Percentiles rank a stretch among this genome's conserved stretches.
phyloP scores from a whole-genome alignment of 495 filamentous ascomycete species.

The Cercophora sp. region DNA sequence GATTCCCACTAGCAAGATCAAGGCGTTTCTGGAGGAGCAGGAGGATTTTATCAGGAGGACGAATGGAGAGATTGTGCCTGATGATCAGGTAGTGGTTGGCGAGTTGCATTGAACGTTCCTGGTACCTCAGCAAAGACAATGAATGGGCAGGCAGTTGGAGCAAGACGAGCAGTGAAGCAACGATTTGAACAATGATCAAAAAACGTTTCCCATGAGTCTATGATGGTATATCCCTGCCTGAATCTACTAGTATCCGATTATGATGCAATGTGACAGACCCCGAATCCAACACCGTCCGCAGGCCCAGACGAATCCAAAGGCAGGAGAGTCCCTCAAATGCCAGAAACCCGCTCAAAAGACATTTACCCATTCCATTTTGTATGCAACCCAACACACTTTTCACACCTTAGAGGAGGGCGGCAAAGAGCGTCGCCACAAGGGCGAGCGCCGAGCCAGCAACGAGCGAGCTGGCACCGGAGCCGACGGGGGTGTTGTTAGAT shows the following conservation, averaged over 20 bases:
- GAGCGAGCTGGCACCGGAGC: slow-evolving; percentile 3
- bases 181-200: not conserved
- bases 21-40: slow-evolving; percentile 48
- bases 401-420: slow-evolving; percentile 4
- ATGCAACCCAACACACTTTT: not conserved
- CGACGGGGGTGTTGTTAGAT: not conserved
- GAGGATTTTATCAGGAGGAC: slow-evolving; percentile 53
- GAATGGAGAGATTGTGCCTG: slow-evolving; percentile 54
- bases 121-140: too few relatives aligned
- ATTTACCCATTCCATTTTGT: not conserved
- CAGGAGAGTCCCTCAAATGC: not conserved
- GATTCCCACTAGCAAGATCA: slow-evolving; percentile 41
- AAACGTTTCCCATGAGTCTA: slow-evolving; percentile 5
- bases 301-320: not conserved
- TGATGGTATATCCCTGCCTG: slow-evolving; percentile 8
- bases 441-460: slow-evolving; percentile 5
- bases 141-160: too few relatives aligned
- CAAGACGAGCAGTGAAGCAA: not conserved
- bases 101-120: too few relatives aligned
- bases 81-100: slow-evolving; percentile 49
- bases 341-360: slow-evolving; percentile 1
- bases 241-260: slow-evolving; percentile 9
- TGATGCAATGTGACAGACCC: slow-evolving; percentile 1
- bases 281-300: not conserved
- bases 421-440: slow-evolving; percentile 3